Conservation (phyloP, 2,329 filamentous ascomycete species). For the Daldinia eschscholtzii region DNA sequence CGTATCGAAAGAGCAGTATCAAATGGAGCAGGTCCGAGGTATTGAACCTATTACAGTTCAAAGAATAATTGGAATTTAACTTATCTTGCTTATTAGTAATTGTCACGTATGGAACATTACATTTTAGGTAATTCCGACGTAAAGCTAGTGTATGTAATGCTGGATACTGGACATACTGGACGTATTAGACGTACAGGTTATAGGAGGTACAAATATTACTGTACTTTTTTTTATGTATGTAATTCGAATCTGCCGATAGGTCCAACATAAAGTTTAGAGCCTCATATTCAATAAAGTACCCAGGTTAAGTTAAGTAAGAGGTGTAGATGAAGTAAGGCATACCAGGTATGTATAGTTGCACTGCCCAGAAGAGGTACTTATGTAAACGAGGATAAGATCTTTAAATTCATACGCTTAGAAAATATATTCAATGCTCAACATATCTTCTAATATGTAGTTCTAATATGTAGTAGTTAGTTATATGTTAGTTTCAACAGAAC, state of each 20-base stretch:
- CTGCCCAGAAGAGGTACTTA: background rate
- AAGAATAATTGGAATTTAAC: slow-evolving; percentile 1
- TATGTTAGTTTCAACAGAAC: slow-evolving; percentile 2
- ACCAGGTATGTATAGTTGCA: background rate
- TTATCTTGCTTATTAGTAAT: slow-evolving; percentile 1
- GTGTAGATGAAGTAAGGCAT: background rate
- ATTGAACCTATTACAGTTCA: background rate
- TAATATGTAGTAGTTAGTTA: background rate
- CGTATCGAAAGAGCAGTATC: slow-evolving; percentile 27
- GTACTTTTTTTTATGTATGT: slow-evolving; percentile 15
- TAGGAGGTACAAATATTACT: background rate
- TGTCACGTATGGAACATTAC: background rate
- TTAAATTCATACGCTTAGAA: background rate
- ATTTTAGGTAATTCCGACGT: slow-evolving; percentile 2
- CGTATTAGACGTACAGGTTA: too few relatives aligned
- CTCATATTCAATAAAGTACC: slow-evolving; percentile 11
- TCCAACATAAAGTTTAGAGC: slow-evolving; percentile 19
- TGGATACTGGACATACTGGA: too few relatives aligned
- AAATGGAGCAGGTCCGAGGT: slow-evolving; percentile 5
- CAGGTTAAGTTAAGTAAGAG: background rate
- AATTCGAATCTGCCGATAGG: slow-evolving; percentile 23
- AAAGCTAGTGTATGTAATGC: background rate
- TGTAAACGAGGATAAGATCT: background rate
- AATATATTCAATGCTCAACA: background rate
- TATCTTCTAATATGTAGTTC: background rate